A percentile compares a stretch with the other conserved stretches of the same genome.
phyloP scores from a whole-genome alignment of 2,329 filamentous ascomycete genomes.

The Trichoderma arundinaceum region DNA sequence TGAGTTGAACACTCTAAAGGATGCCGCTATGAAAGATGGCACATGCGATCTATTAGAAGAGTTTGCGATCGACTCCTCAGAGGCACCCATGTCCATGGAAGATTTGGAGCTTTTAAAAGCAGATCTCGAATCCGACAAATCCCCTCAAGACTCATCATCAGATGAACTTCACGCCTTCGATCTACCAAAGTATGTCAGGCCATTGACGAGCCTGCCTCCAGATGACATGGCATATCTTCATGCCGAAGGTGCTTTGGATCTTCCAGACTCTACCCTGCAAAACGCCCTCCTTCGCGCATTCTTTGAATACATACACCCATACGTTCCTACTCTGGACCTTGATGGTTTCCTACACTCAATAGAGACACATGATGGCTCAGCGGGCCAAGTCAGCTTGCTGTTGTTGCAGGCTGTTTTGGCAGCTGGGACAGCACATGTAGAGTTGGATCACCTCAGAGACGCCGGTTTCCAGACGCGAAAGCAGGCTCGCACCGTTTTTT shows the following conservation, averaged over 20 bases:
- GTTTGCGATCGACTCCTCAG: constrained; percentile 3
- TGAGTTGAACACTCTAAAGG: not conserved
- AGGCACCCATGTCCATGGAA: constrained; percentile 4
- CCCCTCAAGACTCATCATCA: not conserved
- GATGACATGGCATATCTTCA: constrained; percentile 22
- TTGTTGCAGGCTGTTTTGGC: constrained; percentile 17
- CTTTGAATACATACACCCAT: constrained; percentile 19
- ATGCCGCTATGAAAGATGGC: not conserved
- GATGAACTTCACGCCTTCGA: not conserved
- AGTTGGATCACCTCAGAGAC: constrained; percentile 7
- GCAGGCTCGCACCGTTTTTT: constrained; percentile 11
- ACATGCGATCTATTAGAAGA: not conserved
- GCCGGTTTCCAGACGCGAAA: constrained; percentile 17
- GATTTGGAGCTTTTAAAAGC: constrained; percentile 19
- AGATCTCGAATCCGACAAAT: constrained; percentile 14
- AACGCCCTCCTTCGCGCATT: constrained; percentile 13
- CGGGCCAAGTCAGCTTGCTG: constrained; percentile 19
- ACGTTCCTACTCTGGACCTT: constrained; percentile 24
- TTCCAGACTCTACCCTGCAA: constrained; percentile 18
- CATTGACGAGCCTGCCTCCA: constrained; percentile 19
- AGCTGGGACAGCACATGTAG: constrained; percentile 26
- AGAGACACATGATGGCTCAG: constrained; percentile 19
- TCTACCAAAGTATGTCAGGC: constrained; percentile 18
- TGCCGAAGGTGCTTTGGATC: constrained; percentile 14
- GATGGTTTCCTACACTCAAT: constrained; percentile 15